Evolutionary conservation across 1,139 yeast species (phyloP), one percentile per base, ranked within the genome.

Genomic region (Diutina scorzettiae): DNA sequence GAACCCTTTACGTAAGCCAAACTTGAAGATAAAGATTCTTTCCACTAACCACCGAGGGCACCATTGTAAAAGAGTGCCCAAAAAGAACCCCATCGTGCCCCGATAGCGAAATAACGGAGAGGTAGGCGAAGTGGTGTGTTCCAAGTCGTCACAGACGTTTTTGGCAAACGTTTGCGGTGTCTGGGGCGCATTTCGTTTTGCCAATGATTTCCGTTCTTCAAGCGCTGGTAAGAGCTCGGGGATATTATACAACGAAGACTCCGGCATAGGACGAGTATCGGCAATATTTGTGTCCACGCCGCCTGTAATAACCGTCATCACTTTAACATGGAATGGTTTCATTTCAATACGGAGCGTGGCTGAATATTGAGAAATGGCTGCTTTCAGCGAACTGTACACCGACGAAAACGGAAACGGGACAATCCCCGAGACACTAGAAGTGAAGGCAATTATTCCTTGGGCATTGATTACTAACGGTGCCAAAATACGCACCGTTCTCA

Each of bases 281-380:
- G 73, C 78, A 47, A 80, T 76, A 42, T 69, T 72, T 8, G 89
- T 81, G 32, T 65, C 58, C 20, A 80, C 85, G 32, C 79, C 84
- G 32, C 21, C 60, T 5, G 93, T 81, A 40, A 78, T 62, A 3
- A 81, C 74, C 42, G 81, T 82, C 45, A 84, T 65, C 2, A 84
- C 93, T 43, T 74, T 66, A 17, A 84, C 91, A 17, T 72, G 83
- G 53, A 82, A 81, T 2, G 89, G 85, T 53, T 72, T 73, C 67
- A 84, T 55, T 58, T 84, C 94, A 28, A 80, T 53, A 40, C 81
- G 73, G 44, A 83, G 62, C 2, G 71, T 69, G 42, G 73, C 42
- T 19, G 42, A 31, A 32, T 41, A 18, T 39, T 28, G 41, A 33
- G 20, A 9, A 16, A 18, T 31, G 28, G 34, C 34, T 7, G 41